Conservation (phyloP, 352 stramenopile genomes). For the Phytophthora podocarpi region DNA sequence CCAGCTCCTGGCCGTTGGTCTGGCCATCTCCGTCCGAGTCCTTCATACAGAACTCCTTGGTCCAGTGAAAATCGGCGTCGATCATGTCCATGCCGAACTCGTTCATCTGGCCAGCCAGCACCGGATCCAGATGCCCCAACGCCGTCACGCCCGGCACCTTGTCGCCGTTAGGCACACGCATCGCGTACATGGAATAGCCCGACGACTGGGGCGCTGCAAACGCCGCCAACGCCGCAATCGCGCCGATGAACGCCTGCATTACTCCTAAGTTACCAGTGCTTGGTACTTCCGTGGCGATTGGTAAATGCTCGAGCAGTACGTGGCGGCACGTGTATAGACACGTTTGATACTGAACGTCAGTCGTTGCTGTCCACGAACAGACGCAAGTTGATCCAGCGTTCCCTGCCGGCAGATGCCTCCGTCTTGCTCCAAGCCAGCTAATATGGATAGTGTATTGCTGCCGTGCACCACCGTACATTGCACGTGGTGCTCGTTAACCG, state of each 20-base stretch:
- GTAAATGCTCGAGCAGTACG: constrained; percentile 9
- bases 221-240: background rate
- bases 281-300: background rate
- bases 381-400: background rate
- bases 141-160: constrained; percentile 36
- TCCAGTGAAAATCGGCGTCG: constrained; percentile 31
- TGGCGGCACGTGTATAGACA: constrained; percentile 22
- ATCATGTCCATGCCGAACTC: constrained; percentile 41
- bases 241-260: constrained; percentile 7
- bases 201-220: background rate
- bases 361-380: constrained; percentile 3
- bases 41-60: constrained; percentile 33
- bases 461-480: background rate
- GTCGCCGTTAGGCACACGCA: constrained; percentile 38
- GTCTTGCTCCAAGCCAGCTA: background rate
- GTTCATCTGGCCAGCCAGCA: constrained; percentile 32
- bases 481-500: background rate
- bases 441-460: constrained; percentile 14
- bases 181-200: constrained; percentile 29
- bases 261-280: background rate
- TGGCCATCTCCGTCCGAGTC: constrained; percentile 39
- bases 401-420: constrained; percentile 1
- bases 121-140: constrained; percentile 29
- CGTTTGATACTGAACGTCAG: background rate
- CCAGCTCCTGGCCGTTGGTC: constrained; percentile 38